Evolutionary conservation across 1,284 basidiomycete species (phyloP).

Genomic region (Mycena sp.): DNA sequence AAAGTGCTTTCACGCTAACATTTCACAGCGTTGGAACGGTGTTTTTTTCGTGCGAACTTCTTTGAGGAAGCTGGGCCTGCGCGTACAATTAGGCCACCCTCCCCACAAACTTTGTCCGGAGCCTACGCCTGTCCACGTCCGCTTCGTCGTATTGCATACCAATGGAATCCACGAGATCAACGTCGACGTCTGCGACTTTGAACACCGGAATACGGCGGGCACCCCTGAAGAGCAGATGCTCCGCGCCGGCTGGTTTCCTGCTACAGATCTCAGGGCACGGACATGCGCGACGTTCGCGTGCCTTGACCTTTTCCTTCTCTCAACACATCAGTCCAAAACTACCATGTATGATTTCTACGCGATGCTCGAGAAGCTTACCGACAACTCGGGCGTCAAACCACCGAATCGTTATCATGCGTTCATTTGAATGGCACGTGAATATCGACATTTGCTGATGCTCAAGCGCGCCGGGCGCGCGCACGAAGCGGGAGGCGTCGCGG

Average conservation of each 20-base stretch:
- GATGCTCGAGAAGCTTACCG: not conserved
- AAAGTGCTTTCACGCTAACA: too few relatives aligned
- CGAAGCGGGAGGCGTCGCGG: not conserved
- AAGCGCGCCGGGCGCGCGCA: slow-evolving; percentile 30
- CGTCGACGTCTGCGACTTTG: too few relatives aligned
- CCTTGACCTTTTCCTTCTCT: not conserved
- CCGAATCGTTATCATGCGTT: slow-evolving; percentile 9
- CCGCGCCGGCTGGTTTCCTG: slow-evolving; percentile 10
- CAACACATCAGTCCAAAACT: not conserved
- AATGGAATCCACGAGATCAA: too few relatives aligned
- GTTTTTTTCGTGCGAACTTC: too few relatives aligned
- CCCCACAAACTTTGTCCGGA: too few relatives aligned
- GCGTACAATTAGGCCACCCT: too few relatives aligned
- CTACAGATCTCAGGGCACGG: not conserved
- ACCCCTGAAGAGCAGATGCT: too few relatives aligned
- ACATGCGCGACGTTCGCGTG: slow-evolving; percentile 3
- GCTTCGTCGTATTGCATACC: too few relatives aligned
- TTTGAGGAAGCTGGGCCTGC: too few relatives aligned
- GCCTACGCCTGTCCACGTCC: too few relatives aligned
- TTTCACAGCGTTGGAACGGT: too few relatives aligned
- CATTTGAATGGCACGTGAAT: not conserved
- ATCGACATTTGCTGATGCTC: not conserved
- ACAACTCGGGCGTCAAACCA: not conserved
- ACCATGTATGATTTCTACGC: not conserved
- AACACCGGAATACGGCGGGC: too few relatives aligned